Evolutionary conservation across 176 grass and related monocot species (phyloP).

Genomic region (Carex pumila): DNA sequence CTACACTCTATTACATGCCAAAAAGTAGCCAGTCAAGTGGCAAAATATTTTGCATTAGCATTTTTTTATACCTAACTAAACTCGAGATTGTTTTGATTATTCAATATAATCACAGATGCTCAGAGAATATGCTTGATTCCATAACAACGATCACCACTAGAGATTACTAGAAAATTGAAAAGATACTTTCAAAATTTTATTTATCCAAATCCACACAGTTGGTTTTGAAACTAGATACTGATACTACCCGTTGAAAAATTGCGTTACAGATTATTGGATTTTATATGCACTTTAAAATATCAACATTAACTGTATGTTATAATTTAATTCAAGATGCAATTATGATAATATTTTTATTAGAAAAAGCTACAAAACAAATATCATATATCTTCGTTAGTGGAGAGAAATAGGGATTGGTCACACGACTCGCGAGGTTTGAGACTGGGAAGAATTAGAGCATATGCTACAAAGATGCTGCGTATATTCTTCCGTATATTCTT

Average conservation of each 20-base stretch:
- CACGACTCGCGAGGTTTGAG: background rate
- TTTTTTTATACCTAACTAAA: background rate
- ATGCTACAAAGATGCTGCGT: background rate
- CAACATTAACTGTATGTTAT: background rate
- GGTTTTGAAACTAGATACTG: background rate
- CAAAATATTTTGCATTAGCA: background rate
- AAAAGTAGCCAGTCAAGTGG: background rate
- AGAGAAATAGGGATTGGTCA: background rate
- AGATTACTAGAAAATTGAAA: background rate
- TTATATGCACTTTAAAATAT: background rate
- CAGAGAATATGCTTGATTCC: conserved; percentile 1
- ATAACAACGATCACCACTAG: background rate
- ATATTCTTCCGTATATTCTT: conserved; percentile 2
- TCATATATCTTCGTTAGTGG: background rate
- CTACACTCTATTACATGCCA: background rate
- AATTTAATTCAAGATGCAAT: background rate
- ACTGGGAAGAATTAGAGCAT: background rate
- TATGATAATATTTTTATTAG: background rate
- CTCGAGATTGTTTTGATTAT: background rate
- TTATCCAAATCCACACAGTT: background rate
- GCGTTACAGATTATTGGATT: background rate
- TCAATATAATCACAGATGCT: background rate
- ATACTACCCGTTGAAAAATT: background rate
- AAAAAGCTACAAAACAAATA: background rate
- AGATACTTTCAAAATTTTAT: background rate